Percentiles rank a stretch among this genome's conserved stretches.
Conservation (phyloP, 371 early-diverging fungal genomes). For the Apophysomyces elegans region DNA sequence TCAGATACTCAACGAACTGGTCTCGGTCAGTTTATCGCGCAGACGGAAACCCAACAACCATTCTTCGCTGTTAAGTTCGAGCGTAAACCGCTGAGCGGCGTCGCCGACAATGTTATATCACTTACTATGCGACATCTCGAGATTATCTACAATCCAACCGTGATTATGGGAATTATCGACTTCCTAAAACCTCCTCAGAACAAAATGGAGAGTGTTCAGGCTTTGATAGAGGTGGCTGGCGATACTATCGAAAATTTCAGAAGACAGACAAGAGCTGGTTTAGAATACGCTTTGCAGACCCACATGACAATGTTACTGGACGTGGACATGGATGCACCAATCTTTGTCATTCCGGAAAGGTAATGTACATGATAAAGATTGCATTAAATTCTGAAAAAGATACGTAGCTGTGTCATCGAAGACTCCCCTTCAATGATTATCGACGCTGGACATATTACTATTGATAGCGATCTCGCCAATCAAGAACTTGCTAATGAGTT, state of each 20-base stretch:
- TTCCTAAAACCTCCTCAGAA: slow-evolving; percentile 77
- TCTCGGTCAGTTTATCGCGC: not conserved
- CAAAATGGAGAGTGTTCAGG: slow-evolving; percentile 62
- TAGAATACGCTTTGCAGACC: slow-evolving; percentile 78
- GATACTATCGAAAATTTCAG: slow-evolving; percentile 75
- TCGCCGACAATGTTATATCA: slow-evolving; percentile 76
- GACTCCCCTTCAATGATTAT: slow-evolving; percentile 67
- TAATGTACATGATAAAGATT: not conserved
- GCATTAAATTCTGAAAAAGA: slow-evolving; percentile 1
- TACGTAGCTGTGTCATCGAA: slow-evolving; percentile 42
- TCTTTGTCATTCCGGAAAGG: slow-evolving; percentile 84
- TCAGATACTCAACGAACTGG: not conserved
- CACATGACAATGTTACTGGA: slow-evolving; percentile 80
- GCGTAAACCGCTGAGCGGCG: slow-evolving; percentile 69
- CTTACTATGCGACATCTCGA: slow-evolving; percentile 80
- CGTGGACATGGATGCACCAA: slow-evolving; percentile 86
- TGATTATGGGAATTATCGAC: slow-evolving; percentile 63
- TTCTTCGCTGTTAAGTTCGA: slow-evolving; percentile 77
- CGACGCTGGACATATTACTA: slow-evolving; percentile 88
- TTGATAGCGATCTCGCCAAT: slow-evolving; percentile 75
- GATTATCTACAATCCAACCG: slow-evolving; percentile 76
- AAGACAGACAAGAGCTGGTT: slow-evolving; percentile 75
- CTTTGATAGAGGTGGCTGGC: slow-evolving; percentile 70
- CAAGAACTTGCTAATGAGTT: slow-evolving; percentile 60
- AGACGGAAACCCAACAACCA: slow-evolving; percentile 29